Evolutionary conservation across 2,329 filamentous ascomycete species (phyloP).

Genomic region (Xylariaceae sp.): DNA sequence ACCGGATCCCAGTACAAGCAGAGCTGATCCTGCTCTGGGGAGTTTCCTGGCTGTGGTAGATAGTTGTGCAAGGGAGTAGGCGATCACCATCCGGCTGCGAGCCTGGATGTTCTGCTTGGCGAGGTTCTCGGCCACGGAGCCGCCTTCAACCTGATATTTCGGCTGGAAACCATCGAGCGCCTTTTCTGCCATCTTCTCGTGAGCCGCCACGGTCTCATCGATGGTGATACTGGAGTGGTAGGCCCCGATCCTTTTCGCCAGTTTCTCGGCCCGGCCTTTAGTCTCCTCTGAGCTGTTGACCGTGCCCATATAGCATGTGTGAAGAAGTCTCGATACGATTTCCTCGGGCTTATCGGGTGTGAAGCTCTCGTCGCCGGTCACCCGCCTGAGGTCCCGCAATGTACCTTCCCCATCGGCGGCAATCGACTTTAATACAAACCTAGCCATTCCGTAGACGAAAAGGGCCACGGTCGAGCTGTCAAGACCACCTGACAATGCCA

Average conservation of each 20-base stretch:
- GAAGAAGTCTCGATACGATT: background rate
- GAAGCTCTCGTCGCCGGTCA: background rate
- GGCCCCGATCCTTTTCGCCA: background rate
- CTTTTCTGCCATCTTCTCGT: background rate
- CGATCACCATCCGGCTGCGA: constrained; percentile 52
- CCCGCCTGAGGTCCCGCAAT: background rate
- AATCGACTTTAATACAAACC: constrained; percentile 1
- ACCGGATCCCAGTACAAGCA: constrained; percentile 53
- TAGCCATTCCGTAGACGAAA: constrained; percentile 1
- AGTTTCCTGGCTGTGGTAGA: constrained; percentile 51
- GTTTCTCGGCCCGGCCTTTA: constrained; percentile 1
- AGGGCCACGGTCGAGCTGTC: background rate
- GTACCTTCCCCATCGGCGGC: background rate
- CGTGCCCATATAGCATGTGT: constrained; percentile 4
- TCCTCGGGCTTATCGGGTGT: constrained; percentile 2
- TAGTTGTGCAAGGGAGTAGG: constrained; percentile 57
- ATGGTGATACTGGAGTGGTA: constrained; percentile 2
- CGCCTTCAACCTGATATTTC: constrained; percentile 53
- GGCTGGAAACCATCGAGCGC: background rate
- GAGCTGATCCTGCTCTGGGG: constrained; percentile 46
- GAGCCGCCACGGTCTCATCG: background rate
- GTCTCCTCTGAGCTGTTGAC: constrained; percentile 1
- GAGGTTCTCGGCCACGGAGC: constrained; percentile 52
- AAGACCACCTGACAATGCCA: background rate
- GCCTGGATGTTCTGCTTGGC: constrained; percentile 64